Percentiles rank a stretch among this genome's conserved stretches.
Evolutionary conservation across 495 filamentous ascomycete genomes (phyloP).

Genomic region (Cudoniella acicularis): DNA sequence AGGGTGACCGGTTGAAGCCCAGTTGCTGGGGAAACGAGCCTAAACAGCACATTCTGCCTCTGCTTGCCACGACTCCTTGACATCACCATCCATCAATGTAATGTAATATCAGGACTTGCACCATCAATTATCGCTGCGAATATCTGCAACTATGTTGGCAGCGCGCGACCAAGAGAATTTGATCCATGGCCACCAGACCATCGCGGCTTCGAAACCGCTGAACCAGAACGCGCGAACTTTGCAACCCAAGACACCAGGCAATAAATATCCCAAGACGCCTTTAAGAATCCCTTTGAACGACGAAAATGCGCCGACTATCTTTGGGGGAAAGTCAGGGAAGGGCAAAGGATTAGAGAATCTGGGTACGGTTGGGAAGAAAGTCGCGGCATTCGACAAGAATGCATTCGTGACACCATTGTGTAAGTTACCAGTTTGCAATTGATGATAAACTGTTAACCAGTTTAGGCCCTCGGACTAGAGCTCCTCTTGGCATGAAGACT

Average conservation of each 20-base stretch:
- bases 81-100: conserved; percentile 14
- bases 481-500: conserved; percentile 87
- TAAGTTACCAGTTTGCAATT: conserved; percentile 33
- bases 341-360: conserved; percentile 64
- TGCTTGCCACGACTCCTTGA: neutral
- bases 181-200: conserved; percentile 66
- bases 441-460: conserved; percentile 7
- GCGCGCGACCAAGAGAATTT: conserved; percentile 89
- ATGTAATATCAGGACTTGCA: conserved; percentile 16
- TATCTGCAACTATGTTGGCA: conserved; percentile 62
- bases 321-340: conserved; percentile 60
- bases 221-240: conserved; percentile 60
- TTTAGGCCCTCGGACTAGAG: conserved; percentile 65
- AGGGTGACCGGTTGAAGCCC: neutral
- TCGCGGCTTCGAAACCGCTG: conserved; percentile 72
- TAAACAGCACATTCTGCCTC: too few relatives aligned
- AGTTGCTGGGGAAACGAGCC: conserved; percentile 6
- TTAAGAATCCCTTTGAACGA: conserved; percentile 81
- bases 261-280: conserved; percentile 76
- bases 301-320: conserved; percentile 68
- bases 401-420: conserved; percentile 81
- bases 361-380: conserved; percentile 58
- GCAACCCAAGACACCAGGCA: conserved; percentile 74
- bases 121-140: conserved; percentile 17
- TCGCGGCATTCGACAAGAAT: conserved; percentile 49